Conservation (phyloP, 2,329 filamentous ascomycete genomes). For the Fusarium euwallaceae region DNA sequence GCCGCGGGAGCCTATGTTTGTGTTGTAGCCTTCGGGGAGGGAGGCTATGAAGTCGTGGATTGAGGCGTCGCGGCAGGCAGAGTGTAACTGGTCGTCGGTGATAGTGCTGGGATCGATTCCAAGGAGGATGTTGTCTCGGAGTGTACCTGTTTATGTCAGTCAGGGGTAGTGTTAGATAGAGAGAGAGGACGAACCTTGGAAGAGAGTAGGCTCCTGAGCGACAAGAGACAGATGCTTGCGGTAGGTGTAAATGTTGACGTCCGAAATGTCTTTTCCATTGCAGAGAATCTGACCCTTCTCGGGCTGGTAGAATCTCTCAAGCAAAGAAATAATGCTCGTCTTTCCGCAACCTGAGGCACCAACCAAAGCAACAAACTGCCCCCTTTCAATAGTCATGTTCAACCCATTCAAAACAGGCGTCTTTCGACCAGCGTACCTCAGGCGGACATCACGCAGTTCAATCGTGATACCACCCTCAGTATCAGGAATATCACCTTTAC, state of each 20-base stretch:
- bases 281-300: constrained; percentile 73
- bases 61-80: constrained; percentile 71
- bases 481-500: constrained; percentile 56
- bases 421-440: constrained; percentile 71
- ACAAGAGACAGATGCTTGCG: constrained; percentile 77
- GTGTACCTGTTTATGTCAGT: constrained; percentile 52
- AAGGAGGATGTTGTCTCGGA: constrained; percentile 78
- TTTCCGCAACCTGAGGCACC: constrained; percentile 80
- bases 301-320: constrained; percentile 76
- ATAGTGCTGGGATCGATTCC: constrained; percentile 70
- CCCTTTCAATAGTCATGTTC: constrained; percentile 74
- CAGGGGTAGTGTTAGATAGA: not conserved
- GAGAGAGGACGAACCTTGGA: constrained; percentile 63
- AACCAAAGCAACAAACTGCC: constrained; percentile 78
- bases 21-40: constrained; percentile 76
- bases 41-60: constrained; percentile 79
- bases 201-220: constrained; percentile 80
- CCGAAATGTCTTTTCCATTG: constrained; percentile 70
- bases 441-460: constrained; percentile 68
- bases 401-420: constrained; percentile 70
- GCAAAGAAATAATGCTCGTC: constrained; percentile 75
- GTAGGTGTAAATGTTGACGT: constrained; percentile 73
- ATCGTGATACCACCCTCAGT: constrained; percentile 66
- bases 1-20: constrained; percentile 75
- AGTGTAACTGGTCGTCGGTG: constrained; percentile 64